These are phyloP conservation scores for Colletotrichum australisinense DNA, from an alignment of 2,329 filamentous ascomycete genomes.

Conservation along the genomic window DNA sequence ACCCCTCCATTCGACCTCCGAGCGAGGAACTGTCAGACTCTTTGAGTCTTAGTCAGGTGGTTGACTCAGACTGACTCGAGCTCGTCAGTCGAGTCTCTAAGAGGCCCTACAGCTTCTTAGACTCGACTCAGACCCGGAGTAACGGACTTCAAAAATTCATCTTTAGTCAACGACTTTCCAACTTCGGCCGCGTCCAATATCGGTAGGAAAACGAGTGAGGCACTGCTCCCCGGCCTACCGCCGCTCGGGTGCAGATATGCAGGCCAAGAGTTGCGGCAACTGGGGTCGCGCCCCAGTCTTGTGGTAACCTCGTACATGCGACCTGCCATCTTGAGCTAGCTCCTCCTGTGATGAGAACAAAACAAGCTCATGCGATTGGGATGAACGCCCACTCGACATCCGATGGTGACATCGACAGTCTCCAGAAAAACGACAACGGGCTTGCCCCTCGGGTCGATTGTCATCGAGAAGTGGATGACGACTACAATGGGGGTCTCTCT, in stretches of 20 bases:
- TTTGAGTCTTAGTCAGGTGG: not conserved
- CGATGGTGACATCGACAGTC: constrained; percentile 3
- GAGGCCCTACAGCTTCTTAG: not conserved
- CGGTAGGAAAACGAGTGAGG: not conserved
- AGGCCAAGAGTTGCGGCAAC: not conserved
- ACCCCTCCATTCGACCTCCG: not conserved
- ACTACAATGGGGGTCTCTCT: not conserved
- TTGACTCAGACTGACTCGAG: not conserved
- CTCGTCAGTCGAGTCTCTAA: not conserved
- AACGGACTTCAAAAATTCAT: not conserved
- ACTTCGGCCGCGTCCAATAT: not conserved
- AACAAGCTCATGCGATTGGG: constrained; percentile 13
- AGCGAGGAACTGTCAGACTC: not conserved
- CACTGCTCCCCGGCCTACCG: not conserved
- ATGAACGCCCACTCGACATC: constrained; percentile 4
- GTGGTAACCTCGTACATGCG: not conserved
- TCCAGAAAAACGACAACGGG: not conserved
- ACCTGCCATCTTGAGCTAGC: constrained; percentile 32
- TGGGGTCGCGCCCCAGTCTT: constrained; percentile 12
- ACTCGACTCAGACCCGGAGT: not conserved
- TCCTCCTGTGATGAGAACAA: not conserved
- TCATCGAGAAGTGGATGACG: constrained; percentile 3
- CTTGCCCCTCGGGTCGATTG: not conserved
- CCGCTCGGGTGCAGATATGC: not conserved
- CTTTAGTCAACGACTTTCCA: not conserved